Conservation (phyloP, 305 asterid genomes). For the Rubia peregrina region DNA sequence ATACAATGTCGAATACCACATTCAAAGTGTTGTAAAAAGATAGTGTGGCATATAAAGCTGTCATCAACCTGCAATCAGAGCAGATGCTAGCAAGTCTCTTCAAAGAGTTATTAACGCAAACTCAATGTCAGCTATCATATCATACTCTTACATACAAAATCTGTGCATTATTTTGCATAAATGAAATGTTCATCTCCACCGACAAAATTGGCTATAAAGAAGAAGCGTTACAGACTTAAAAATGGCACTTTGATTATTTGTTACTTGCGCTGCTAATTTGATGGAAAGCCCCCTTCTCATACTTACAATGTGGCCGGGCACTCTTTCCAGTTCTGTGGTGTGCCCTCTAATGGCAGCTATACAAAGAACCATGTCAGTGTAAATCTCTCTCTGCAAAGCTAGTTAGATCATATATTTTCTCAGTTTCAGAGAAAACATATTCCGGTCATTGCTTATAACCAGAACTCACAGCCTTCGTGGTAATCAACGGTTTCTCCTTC, state of each 20-base stretch:
- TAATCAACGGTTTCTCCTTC: conserved; percentile 42
- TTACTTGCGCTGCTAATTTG: conserved; percentile 19
- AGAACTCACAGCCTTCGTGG: conserved; percentile 47
- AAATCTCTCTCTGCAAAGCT: conserved; percentile 28
- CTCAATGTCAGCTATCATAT: no score
- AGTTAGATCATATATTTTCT: conserved; percentile 24
- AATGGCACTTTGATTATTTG: conserved; percentile 33
- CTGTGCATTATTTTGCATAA: conserved; percentile 20
- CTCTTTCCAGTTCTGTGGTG: conserved; percentile 29
- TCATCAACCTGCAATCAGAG: background rate
- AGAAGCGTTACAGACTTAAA: conserved; percentile 18
- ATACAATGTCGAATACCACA: background rate
- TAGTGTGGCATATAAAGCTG: no score
- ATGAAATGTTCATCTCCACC: conserved; percentile 23
- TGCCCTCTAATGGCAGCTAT: conserved; percentile 33
- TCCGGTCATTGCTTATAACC: conserved; percentile 47
- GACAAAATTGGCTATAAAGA: conserved; percentile 36
- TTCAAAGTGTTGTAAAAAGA: no score
- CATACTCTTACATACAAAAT: conserved; percentile 10
- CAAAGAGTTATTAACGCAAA: background rate
- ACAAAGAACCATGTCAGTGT: conserved; percentile 47
- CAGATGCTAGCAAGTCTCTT: background rate
- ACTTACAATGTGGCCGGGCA: conserved; percentile 55
- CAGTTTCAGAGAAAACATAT: conserved; percentile 30
- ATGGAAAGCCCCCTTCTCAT: conserved; percentile 31